Evolutionary conservation across 345 rosid genomes (phyloP).

Genomic region (Hirschfeldia incana): DNA sequence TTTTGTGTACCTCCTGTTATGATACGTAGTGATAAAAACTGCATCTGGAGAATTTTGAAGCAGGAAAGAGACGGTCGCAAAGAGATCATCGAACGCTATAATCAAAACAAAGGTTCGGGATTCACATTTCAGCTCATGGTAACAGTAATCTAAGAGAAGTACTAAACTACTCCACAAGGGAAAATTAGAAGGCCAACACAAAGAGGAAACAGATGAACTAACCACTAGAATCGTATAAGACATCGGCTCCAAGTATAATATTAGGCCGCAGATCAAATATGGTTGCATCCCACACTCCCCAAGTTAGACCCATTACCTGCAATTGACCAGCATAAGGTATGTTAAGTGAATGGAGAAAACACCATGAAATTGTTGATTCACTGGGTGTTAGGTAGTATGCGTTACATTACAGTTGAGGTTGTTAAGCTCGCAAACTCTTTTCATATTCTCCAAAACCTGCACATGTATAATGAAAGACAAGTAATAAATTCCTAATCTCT

Average conservation of each 20-base stretch:
- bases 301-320: slow-evolving; percentile 71
- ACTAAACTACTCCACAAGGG: not conserved
- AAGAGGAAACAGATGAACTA: slow-evolving; percentile 21
- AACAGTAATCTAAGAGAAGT: not conserved
- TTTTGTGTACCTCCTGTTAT: slow-evolving; percentile 72
- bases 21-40: slow-evolving; percentile 84
- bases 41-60: slow-evolving; percentile 72
- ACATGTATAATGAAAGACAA: not conserved
- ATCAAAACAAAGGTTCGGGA: slow-evolving; percentile 11
- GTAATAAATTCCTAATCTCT: not conserved
- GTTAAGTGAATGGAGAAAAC: not conserved
- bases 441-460: slow-evolving; percentile 87
- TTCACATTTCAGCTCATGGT: slow-evolving; percentile 14
- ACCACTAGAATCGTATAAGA: slow-evolving; percentile 79
- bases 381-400: not conserved
- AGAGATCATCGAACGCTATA: slow-evolving; percentile 83
- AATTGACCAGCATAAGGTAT: slow-evolving; percentile 4
- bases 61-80: slow-evolving; percentile 75
- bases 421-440: slow-evolving; percentile 60
- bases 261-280: slow-evolving; percentile 58
- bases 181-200: not conserved
- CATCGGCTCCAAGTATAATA: slow-evolving; percentile 88
- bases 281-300: slow-evolving; percentile 84
- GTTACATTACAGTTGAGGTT: slow-evolving; percentile 62
- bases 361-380: not conserved